Base-by-base conservation (phyloP, 1,284 basidiomycete genomes). In the Moesziomyces parantarcticus region DNA sequence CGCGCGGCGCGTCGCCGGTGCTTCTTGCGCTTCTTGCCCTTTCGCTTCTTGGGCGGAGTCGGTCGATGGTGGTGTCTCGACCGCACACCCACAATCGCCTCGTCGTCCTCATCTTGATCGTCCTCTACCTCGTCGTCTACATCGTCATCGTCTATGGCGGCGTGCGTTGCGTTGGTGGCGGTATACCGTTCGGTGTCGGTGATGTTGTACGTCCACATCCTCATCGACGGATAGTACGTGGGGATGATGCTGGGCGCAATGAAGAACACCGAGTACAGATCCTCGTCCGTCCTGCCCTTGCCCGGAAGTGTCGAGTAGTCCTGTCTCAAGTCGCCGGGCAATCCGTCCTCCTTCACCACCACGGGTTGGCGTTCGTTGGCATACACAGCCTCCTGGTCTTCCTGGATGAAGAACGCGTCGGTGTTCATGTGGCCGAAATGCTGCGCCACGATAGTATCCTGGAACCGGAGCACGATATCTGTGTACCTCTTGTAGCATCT, bases 361-460 rank as follows among this genome's bases (percentile, higher is more conserved):
- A 51, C 42, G 11, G 9, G 25, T 13, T 21, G 3, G 23, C 46
- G 42, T 18, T 22, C 43, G n/a, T 42, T 42, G 14, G 23, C 23
- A 23, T 52, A 58, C 21, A 63, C 60, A n/a, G 59, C 73, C 54
- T 77, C 67, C 43, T 53, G 46, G 26, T 80, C 78, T 51, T 83
- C 80, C 51, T 81, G 80, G 18, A 83, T 62, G 51, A 80, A 83
- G 46, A 79, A 80, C 22, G 69, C 60, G 45, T 79, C 68, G 16
- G 84, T 85, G 76, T 85, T 87, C 86, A 87, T 87, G 69, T 88
- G 88, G 0, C 94, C 94, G 75, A 88, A 97, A 40, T 95, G 86
- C 85, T 95, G 92, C 0, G 92, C 93, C 25, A 97, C 87, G 67
- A 97, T 91, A 8, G 92, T 94, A 83, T 95, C 93, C 84, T 96